phyloP scores from a whole-genome alignment of 169 alveolate genomes.

The Cryptosporidium parvum region DNA sequence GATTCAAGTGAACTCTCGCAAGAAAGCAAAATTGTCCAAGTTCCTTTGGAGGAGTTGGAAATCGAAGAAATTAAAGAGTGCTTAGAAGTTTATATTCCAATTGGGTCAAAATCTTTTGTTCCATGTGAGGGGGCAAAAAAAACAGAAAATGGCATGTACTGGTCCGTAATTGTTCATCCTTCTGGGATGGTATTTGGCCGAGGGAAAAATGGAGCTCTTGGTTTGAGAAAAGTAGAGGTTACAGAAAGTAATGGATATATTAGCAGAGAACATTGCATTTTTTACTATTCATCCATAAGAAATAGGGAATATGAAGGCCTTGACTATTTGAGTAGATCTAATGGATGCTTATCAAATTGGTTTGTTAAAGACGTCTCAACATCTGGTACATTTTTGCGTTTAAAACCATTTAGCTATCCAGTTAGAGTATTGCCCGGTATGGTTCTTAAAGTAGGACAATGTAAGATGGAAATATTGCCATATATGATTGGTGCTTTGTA shows the following conservation, averaged over 20 bases:
- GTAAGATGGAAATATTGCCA: constrained; percentile 85
- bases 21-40: constrained; percentile 7
- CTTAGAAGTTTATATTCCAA: constrained; percentile 60
- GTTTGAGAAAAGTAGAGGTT: constrained; percentile 69
- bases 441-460: constrained; percentile 90
- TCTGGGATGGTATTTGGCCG: constrained; percentile 75
- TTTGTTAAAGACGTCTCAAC: constrained; percentile 87
- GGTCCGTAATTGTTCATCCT: constrained; percentile 74
- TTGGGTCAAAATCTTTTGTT: neutral
- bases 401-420: constrained; percentile 87
- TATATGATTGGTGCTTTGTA: constrained; percentile 9
- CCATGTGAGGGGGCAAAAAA: constrained; percentile 65
- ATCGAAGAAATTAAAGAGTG: constrained; percentile 60
- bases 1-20: neutral
- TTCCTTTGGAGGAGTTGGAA: constrained; percentile 31
- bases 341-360: constrained; percentile 81
- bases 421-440: constrained; percentile 84
- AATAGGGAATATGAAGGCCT: neutral
- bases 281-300: constrained; percentile 56
- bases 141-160: constrained; percentile 47
- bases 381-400: constrained; percentile 88
- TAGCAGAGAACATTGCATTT: constrained; percentile 90
- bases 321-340: constrained; percentile 6
- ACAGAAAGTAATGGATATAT: constrained; percentile 87
- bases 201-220: constrained; percentile 58